Evolutionary conservation across 805 yeast genomes (phyloP), one percentile per base, ranked within the genome.

Genomic region (Candida endomychidarum): DNA sequence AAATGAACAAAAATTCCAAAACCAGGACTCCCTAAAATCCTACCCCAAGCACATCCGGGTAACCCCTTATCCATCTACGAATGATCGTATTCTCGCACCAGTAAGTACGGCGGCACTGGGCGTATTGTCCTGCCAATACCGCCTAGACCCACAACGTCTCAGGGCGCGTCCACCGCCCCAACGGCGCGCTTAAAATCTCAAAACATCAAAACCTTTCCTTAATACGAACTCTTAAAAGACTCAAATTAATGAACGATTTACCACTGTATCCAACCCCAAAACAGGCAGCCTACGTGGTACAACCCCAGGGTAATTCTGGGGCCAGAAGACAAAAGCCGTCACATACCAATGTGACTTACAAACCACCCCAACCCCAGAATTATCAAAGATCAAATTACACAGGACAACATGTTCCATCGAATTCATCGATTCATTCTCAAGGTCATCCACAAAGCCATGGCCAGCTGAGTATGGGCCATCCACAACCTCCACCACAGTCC

Each of bases 241-340:
- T 32, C 5, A 17, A 5, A 10, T 29, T 8, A 20, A 47, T 47
- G 51, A 47, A 70, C 56, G 74, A 70, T 25, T 56, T 70, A 48
- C 75, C 75, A 16, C 51, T 59, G 52, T 67, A 66, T 49, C 75
- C 74, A 5, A 70, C 75, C 18, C 75, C 75, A 2, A 68, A 61
- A 37, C 73, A 70, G 53, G 72, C 71, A 5, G 56, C 70, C 3
- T 60, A 63, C 42, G 56, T 53, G 12, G 56, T 54, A 18, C 57
- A 50, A 27, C 45, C 50, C 21, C 46, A 40, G 19, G 41, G 39
- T 3, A 21, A 20, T 14, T 19, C 42, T 17, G 28, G 41, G 14
- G 14, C 34, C 15, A 34, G 47, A 20, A 40, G 44, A 30, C 45
- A 29, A 25, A 47, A 49, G 16, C 36, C 43, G 5, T 18, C 34